Conservation (phyloP, 495 filamentous ascomycete genomes). For the Lentithecium fluviatile region DNA sequence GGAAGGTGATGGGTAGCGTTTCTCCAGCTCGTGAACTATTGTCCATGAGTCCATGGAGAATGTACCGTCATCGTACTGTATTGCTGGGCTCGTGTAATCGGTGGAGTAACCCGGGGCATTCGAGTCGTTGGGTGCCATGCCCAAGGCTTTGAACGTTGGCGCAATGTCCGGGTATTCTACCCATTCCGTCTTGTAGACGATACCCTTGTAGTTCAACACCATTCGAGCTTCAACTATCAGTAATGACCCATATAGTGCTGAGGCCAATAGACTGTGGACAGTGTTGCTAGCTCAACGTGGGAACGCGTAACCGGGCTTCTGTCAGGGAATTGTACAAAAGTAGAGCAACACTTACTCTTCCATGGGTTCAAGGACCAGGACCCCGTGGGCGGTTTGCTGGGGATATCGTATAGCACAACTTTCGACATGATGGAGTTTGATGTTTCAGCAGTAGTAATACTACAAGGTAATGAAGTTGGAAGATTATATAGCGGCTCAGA, state of each 20-base stretch:
- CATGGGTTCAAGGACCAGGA: constrained; percentile 62
- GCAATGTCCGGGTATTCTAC: constrained; percentile 63
- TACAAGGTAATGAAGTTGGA: too few relatives aligned
- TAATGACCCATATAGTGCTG: neutral
- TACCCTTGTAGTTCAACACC: constrained; percentile 59
- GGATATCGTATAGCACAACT: constrained; percentile 54
- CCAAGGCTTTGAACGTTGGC: constrained; percentile 48
- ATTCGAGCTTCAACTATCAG: constrained; percentile 50
- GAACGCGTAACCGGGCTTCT: too few relatives aligned
- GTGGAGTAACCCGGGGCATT: constrained; percentile 22
- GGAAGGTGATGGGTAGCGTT: constrained; percentile 52
- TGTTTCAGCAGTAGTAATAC: too few relatives aligned
- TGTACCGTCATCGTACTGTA: constrained; percentile 51
- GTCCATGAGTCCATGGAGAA: constrained; percentile 57
- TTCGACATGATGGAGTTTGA: constrained; percentile 13
- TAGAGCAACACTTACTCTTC: constrained; percentile 44
- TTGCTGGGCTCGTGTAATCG: constrained; percentile 56
- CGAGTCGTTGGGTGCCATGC: constrained; percentile 45
- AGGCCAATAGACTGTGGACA: too few relatives aligned
- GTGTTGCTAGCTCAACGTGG: too few relatives aligned
- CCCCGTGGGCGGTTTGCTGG: constrained; percentile 46
- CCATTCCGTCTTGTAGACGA: constrained; percentile 66
- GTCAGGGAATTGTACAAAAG: too few relatives aligned
- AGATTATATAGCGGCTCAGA: too few relatives aligned
- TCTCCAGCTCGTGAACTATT: constrained; percentile 56